These are phyloP conservation scores for Cryptococcus maquisensis DNA, from an alignment of 1,284 basidiomycete genomes.

Conservation along the genomic window DNA sequence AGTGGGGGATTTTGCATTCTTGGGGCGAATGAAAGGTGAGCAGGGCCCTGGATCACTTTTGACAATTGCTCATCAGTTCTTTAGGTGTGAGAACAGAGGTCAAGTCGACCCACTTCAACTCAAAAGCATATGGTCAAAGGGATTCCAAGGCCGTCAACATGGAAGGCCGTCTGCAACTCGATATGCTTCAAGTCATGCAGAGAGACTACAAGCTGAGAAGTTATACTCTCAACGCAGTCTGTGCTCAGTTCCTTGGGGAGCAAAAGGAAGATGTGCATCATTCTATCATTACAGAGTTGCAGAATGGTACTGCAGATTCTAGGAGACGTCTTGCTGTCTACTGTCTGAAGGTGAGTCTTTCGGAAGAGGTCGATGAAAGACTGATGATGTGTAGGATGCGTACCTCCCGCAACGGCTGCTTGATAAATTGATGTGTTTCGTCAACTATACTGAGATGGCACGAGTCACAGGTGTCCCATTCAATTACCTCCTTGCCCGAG, in stretches of 20 bases:
- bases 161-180: conserved; percentile 85
- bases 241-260: conserved; percentile 89
- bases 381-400: conserved; percentile 66
- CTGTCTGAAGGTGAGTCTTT: conserved; percentile 72
- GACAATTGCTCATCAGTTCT: conserved; percentile 5
- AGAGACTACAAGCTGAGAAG: conserved; percentile 91
- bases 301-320: conserved; percentile 89
- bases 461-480: conserved; percentile 97
- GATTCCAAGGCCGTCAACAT: conserved; percentile 88
- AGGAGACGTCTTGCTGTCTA: conserved; percentile 86
- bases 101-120: conserved; percentile 91
- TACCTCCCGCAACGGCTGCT: conserved; percentile 89
- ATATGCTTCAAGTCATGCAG: conserved; percentile 93
- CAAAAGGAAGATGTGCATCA: conserved; percentile 98
- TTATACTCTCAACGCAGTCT: conserved; percentile 93
- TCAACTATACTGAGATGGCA: conserved; percentile 94
- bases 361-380: not conserved
- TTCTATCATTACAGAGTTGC: conserved; percentile 91
- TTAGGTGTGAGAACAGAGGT: conserved; percentile 68
- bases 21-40: conserved; percentile 73
- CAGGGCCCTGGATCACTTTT: conserved; percentile 3
- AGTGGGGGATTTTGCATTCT: conserved; percentile 63
- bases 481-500: conserved; percentile 83
- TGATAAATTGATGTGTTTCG: conserved; percentile 95
- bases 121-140: conserved; percentile 89